Percentiles rank a stretch among this genome's conserved stretches.
phyloP scores from a whole-genome alignment of 1,139 yeast species.

The Taphrina populina region DNA sequence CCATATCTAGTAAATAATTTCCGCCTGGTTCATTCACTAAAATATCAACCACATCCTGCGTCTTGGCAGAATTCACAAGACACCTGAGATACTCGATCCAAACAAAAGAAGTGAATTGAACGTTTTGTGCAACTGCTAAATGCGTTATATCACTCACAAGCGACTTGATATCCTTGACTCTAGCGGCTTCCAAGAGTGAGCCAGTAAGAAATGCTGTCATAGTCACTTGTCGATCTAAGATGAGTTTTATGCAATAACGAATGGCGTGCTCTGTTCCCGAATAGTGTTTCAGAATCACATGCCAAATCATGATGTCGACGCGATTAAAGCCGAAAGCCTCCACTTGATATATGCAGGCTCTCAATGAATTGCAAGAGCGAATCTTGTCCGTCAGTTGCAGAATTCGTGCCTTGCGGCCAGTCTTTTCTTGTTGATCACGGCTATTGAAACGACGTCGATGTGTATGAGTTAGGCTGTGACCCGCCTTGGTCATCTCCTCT shows the following conservation, averaged over 20 bases:
- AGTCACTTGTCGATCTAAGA: background rate
- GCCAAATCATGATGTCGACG: background rate
- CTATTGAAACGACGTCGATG: too few species aligned
- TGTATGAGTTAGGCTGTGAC: background rate
- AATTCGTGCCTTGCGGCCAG: background rate
- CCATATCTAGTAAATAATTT: slow-evolving; percentile 6
- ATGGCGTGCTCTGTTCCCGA: background rate
- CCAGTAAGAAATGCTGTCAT: slow-evolving; percentile 10
- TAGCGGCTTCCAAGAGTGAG: background rate
- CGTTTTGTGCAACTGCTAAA: background rate
- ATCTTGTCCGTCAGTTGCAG: too few species aligned
- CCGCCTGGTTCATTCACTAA: slow-evolving; percentile 12
- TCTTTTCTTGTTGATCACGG: background rate
- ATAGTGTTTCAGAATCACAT: background rate
- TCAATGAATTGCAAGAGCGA: too few species aligned
- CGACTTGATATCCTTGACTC: background rate
- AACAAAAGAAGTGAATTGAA: slow-evolving; percentile 2
- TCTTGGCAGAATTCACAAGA: background rate
- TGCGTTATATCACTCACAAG: background rate
- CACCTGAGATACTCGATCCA: slow-evolving; percentile 18
- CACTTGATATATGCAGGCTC: too few species aligned
- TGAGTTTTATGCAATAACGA: background rate
- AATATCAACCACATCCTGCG: background rate
- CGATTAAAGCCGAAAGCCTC: background rate
- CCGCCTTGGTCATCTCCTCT: slow-evolving; percentile 3